Evolutionary conservation across 2,329 filamentous ascomycete species (phyloP), one percentile per base, ranked within the genome.

Genomic region (Colletotrichum neosansevieriae): DNA sequence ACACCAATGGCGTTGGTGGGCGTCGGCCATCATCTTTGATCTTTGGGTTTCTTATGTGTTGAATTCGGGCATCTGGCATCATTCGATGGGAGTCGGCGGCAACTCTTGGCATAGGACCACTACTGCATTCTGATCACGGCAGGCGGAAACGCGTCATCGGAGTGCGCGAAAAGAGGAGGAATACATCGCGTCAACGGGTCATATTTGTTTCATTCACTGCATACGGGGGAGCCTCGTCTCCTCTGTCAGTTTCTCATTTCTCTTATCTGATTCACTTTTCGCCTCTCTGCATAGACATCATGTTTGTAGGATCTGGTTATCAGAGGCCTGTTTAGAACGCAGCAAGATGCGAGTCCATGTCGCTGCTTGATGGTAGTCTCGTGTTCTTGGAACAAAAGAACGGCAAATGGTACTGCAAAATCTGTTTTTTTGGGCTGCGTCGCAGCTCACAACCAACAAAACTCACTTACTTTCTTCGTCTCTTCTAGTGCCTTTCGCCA

Each of bases 1-100:
- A 56, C 63, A 67, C 24, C 47, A 58, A 29, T 13, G 65, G 65
- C 65, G 65, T 65, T 68, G 51, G 65, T n/a, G 47, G 58, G 3
- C 2, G 13, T 56, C 24, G 64, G 53, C 11, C 51, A 36, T 67
- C 21, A 59, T 29, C 21, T 65, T 4, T 44, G 38, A 40, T 15
- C 38, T 24, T 17, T 54, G 19, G 11, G 32, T 63, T 58, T 53
- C 29, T 42, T 45, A 36, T 63, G 38, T 56, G 34, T 69, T 60
- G 42, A 36, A n/a, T 45, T 38, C 36, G 49, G 34, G 49, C 62
- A 36, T 60, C 12, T 56, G 53, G 58, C 58, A 67, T 67, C 15
- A 15, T 63, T 56, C 15, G 56, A 40, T 2, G 58, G 42, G 49
- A 50, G 21, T 40, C 49, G 59, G 50, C 15, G 58, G 58, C 15